Evolutionary conservation across 164 flowering plant genomes (phyloP).

Genomic region (Vitis rotundifolia): DNA sequence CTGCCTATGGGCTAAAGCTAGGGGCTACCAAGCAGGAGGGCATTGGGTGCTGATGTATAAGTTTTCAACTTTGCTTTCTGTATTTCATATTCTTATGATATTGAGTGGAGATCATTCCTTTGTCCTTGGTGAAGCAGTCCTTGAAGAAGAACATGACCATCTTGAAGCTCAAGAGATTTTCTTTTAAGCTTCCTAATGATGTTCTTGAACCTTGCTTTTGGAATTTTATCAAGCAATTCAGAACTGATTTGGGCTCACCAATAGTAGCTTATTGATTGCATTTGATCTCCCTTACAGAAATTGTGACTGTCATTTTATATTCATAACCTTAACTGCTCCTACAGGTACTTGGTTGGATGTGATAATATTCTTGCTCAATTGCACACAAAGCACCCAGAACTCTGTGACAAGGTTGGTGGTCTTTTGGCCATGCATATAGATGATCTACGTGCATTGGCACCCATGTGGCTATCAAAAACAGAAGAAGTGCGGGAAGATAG

Average conservation of each 20-base stretch:
- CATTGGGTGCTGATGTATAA: not conserved
- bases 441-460: constrained; percentile 90
- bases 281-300: not conserved
- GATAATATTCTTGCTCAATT: constrained; percentile 83
- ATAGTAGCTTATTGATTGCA: not conserved
- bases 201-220: not conserved
- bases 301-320: too few species aligned
- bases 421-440: constrained; percentile 95
- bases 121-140: not conserved
- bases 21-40: not conserved
- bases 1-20: not conserved
- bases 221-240: not conserved
- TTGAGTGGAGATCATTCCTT: not conserved
- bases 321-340: not conserved
- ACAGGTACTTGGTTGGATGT: constrained; percentile 93
- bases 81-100: not conserved
- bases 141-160: not conserved
- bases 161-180: not conserved
- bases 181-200: not conserved
- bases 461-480: constrained; percentile 95
- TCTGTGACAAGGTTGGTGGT: constrained; percentile 98
- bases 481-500: constrained; percentile 94
- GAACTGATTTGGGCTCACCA: not conserved
- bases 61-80: not conserved
- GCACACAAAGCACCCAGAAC: constrained; percentile 89